Base-by-base conservation (phyloP, 805 yeast species). In the Metschnikowia continentalis region DNA sequence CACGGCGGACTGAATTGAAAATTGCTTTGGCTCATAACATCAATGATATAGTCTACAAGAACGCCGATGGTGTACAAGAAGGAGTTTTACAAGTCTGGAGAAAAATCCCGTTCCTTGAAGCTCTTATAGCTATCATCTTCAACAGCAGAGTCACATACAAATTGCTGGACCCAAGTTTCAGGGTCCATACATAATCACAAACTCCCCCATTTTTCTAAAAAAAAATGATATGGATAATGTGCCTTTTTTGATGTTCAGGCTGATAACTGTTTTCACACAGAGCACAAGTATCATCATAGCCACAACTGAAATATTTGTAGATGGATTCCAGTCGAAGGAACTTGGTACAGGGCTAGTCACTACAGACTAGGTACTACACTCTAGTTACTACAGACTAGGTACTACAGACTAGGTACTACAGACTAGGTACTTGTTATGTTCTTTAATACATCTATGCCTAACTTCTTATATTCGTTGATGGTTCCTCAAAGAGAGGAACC, bases 181-280 rank as follows among this genome's bases (percentile, higher is more conserved):
- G 83, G 80, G 61, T 90, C 96, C n/a, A n/a, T 3, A 96, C 96
- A 65, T 96, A 89, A 61, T 89, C 96, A 64, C 95, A 87, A 17
- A 85, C 86, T 0, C 94, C 94, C 36, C 91, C 88, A 51, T 80
- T 86, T 53, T 81, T 81, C 37, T n/a, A n/a, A n/a, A n/a, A n/a
- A n/a, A n/a, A n/a, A n/a, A 81, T 74, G 15, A 82, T 78, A 50
- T 83, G 80, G 7, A 87, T 83, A 43, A 81, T 79, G 65, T 91
- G 98, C 42, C 82, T 92, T 35, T 63, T 62, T 66, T 91, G 98
- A 49, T 78, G 75, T 3, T 80, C 81, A 2, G 83, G 81, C 46
- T 83, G 81, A 68, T 75, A 91, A 64, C 98, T 92, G 51, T 77
- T 71, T 10, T 83, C 77, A 64, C 98, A 91, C 8, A 91, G 68